These are phyloP conservation scores for Fusarium illudens DNA, from an alignment of 2,329 filamentous ascomycete genomes.

Conservation along the genomic window DNA sequence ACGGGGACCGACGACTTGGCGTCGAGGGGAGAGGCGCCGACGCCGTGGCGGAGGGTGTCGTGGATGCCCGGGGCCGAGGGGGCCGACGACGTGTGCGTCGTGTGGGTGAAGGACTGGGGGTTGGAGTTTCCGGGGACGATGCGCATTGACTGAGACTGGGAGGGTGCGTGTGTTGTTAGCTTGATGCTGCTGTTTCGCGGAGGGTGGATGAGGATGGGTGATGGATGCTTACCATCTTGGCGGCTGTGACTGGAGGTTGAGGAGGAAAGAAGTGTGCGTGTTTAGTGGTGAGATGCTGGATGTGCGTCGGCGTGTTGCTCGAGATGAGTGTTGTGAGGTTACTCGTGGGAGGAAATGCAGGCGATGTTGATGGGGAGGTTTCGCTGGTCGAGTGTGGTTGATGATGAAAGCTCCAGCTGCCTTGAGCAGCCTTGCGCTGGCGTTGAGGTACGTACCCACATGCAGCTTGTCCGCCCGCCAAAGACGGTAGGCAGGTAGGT, in stretches of 20 bases:
- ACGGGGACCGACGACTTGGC: slow-evolving; percentile 59
- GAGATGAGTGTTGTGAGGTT: not conserved
- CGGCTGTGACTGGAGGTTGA: slow-evolving; percentile 26
- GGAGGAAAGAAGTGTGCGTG: not conserved
- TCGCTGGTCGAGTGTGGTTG: slow-evolving; percentile 13
- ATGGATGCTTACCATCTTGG: slow-evolving; percentile 59
- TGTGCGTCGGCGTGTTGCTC: not conserved
- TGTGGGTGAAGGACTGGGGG: slow-evolving; percentile 71
- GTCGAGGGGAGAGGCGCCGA: slow-evolving; percentile 69
- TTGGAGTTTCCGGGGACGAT: slow-evolving; percentile 79
- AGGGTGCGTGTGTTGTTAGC: slow-evolving; percentile 38
- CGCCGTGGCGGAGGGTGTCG: slow-evolving; percentile 88
- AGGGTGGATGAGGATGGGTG: slow-evolving; percentile 2
- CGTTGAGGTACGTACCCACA: slow-evolving; percentile 36
- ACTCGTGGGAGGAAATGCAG: not conserved
- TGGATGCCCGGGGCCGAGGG: slow-evolving; percentile 93
- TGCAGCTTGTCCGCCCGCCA: not conserved
- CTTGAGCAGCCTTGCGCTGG: slow-evolving; percentile 37
- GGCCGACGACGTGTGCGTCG: slow-evolving; percentile 70
- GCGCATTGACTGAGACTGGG: slow-evolving; percentile 76
- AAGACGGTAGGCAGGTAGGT: not conserved
- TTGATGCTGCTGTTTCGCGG: slow-evolving; percentile 14
- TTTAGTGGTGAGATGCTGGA: not conserved
- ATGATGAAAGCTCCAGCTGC: slow-evolving; percentile 37
- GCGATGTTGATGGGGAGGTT: slow-evolving; percentile 10